These are phyloP conservation scores for Colletotrichum horii DNA, from an alignment of 2,329 filamentous ascomycete species.

Conservation along the genomic window DNA sequence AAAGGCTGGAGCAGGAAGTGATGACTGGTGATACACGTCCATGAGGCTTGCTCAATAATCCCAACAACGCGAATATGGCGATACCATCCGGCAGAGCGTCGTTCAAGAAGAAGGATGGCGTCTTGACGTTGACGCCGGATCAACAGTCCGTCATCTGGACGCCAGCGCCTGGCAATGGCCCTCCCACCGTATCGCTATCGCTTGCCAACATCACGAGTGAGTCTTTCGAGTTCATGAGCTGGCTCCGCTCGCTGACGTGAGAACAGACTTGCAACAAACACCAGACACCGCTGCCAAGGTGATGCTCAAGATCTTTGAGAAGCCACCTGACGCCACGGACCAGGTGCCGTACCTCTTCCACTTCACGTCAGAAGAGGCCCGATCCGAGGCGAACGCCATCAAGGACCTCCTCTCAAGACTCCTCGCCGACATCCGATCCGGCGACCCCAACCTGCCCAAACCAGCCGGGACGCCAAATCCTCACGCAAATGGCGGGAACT, in stretches of 20 bases:
- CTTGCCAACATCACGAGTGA: slow-evolving; percentile 83
- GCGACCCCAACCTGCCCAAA: slow-evolving; percentile 56
- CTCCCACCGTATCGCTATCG: slow-evolving; percentile 70
- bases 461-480: slow-evolving; percentile 39
- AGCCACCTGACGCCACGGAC: slow-evolving; percentile 62
- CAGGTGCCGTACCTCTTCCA: slow-evolving; percentile 82
- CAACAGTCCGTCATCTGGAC: slow-evolving; percentile 81
- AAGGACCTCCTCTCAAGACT: slow-evolving; percentile 81
- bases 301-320: slow-evolving; percentile 90
- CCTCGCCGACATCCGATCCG: slow-evolving; percentile 72
- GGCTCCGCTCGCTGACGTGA: slow-evolving; percentile 17
- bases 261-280: slow-evolving; percentile 88
- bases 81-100: slow-evolving; percentile 69
- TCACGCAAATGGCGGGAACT: slow-evolving; percentile 26
- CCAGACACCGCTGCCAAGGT: slow-evolving; percentile 87
- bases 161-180: slow-evolving; percentile 66
- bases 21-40: neutral
- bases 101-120: slow-evolving; percentile 97
- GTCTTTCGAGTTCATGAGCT: slow-evolving; percentile 30
- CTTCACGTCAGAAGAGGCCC: slow-evolving; percentile 82
- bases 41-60: neutral
- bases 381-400: slow-evolving; percentile 82
- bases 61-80: slow-evolving; percentile 49
- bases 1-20: neutral
- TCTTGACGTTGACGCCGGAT: slow-evolving; percentile 76